Evolutionary conservation across 176 grass and related monocot genomes (phyloP).

Genomic region (Dactylis glomerata): DNA sequence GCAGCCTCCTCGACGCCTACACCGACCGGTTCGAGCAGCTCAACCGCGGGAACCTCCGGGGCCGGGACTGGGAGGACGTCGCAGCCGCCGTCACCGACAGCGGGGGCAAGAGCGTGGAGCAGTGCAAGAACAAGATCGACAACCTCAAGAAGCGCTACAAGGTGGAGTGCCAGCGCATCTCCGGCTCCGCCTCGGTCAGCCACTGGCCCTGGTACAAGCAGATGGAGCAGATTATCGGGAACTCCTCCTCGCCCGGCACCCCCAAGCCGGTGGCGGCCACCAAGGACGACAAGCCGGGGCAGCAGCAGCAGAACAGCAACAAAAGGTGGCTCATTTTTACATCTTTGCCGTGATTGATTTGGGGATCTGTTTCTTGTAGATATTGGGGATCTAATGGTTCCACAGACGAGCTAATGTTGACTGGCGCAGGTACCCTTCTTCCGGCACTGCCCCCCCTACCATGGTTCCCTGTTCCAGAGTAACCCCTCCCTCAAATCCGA

Average conservation of each 20-base stretch:
- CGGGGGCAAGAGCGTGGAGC: conserved; percentile 83
- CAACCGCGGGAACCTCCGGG: conserved; percentile 82
- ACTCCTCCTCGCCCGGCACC: conserved; percentile 36
- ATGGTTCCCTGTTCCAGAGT: conserved; percentile 30
- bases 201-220: conserved; percentile 94
- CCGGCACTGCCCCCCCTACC: conserved; percentile 24
- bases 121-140: conserved; percentile 99
- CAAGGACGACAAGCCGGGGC: conserved; percentile 36
- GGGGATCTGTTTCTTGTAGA: neutral
- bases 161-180: conserved; percentile 85
- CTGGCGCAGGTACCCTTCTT: conserved; percentile 46
- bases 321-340: conserved; percentile 48
- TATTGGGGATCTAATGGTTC: neutral
- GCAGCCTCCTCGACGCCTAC: conserved; percentile 74
- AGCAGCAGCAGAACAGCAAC: conserved; percentile 38
- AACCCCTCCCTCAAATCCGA: conserved; percentile 46
- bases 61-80: conserved; percentile 89
- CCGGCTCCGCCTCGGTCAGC: conserved; percentile 28
- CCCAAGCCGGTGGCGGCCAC: conserved; percentile 28
- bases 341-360: conserved; percentile 21
- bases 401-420: conserved; percentile 8
- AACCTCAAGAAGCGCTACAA: conserved; percentile 98
- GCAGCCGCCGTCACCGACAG: conserved; percentile 57
- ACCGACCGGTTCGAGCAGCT: conserved; percentile 81
- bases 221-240: conserved; percentile 72